Conservation (phyloP, 2,329 filamentous ascomycete genomes). For the Calonectria fujianensis region DNA sequence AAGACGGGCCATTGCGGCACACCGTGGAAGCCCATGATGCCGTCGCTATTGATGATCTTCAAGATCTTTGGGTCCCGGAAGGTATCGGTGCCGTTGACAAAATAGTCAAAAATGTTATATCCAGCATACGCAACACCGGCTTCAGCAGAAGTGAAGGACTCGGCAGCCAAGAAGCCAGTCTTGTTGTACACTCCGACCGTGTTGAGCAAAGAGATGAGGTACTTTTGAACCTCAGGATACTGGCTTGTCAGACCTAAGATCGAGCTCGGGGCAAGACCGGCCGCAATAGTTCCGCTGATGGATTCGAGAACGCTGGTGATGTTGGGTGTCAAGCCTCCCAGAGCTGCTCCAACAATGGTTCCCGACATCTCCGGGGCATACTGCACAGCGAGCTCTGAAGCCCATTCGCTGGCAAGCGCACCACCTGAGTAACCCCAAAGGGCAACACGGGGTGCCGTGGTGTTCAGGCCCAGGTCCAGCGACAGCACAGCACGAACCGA, state of each 20-base stretch:
- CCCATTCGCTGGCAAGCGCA: conserved; percentile 70
- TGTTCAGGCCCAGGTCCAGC: conserved; percentile 57
- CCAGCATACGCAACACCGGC: conserved; percentile 41
- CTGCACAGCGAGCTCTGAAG: conserved; percentile 69
- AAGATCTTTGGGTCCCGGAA: conserved; percentile 41
- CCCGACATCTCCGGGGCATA: conserved; percentile 71
- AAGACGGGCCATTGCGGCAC: conserved; percentile 51
- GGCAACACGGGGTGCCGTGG: conserved; percentile 56
- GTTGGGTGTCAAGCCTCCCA: conserved; percentile 69
- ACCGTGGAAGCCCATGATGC: conserved; percentile 53
- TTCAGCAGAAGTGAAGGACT: conserved; percentile 32
- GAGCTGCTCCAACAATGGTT: conserved; percentile 66
- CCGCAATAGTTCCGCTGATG: conserved; percentile 54
- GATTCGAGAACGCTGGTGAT: conserved; percentile 59
- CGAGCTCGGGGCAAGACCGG: conserved; percentile 48
- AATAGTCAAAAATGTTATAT: conserved; percentile 45
- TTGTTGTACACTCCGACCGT: conserved; percentile 43
- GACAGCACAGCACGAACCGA: conserved; percentile 65
- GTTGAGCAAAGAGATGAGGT: conserved; percentile 48
- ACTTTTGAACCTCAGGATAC: conserved; percentile 45
- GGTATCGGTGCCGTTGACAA: conserved; percentile 27
- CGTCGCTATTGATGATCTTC: conserved; percentile 44
- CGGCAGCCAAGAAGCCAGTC: conserved; percentile 50
- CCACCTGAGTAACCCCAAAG: conserved; percentile 76
- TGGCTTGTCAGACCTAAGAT: conserved; percentile 51